Base-by-base conservation (phyloP, 345 rosid genomes). In the Aethionema arabicum region DNA sequence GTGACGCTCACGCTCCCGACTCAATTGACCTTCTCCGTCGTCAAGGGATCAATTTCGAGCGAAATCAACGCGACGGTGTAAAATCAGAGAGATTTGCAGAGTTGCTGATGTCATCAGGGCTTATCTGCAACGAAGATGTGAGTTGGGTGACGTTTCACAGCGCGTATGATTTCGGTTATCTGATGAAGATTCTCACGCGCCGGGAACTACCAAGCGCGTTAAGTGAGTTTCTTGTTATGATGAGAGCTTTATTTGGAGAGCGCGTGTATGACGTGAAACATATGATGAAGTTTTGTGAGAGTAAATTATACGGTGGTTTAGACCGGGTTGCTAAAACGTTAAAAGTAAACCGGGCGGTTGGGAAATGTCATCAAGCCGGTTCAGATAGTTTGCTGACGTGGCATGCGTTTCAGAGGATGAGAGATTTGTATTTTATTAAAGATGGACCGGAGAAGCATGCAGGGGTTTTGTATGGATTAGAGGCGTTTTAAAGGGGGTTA, bases 71-170 rank as follows among this genome's bases (percentile, higher is more conserved):
- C 45, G 77, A 65, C 11, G 95, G 98, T 1, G 70, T 83, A 2
- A 85, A 83, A 41, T 88, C 95, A 8, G 72, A 43, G 33, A 72
- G 64, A 50, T 91, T 91, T 51, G 88, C 95, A 3, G 95, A 88
- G 77, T 52, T 88, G 71, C 63, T 88, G 80, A 88, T 91, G 90
- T 84, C 96, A 0, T 84, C 96, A 2, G 98, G 98, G 5, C 77
- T 91, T 14, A 80, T 91, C 13, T 79, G 91, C 52, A 88, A 84
- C 52, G 84, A 80, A 4, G 61, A 79, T 0, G 95, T 91, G 70
- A 88, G 90, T 60, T 91, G 96, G 96, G 95, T 91, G n/a, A 82
- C 90, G 10, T 91, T 91, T 53, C 98, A 88, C 74, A 80, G 95
- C 82, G 95, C 95, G 55, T 86, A 91, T 36, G 98, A 92, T 69